Percentiles rank a stretch among this genome's conserved stretches.
Conservation (phyloP, 495 filamentous ascomycete genomes). For the Trichoderma parareesei region DNA sequence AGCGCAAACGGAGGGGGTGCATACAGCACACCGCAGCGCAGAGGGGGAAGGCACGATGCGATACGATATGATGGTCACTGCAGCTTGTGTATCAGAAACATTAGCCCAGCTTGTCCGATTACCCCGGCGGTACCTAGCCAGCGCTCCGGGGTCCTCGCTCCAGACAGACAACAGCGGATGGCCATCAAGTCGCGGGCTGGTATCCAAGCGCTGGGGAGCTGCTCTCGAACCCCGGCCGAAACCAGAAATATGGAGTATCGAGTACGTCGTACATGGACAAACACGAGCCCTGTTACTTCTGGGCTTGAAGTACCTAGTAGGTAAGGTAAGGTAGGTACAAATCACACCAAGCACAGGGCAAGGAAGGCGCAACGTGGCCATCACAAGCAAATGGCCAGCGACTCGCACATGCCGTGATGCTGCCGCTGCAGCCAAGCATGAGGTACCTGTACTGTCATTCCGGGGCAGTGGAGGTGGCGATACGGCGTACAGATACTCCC, state of each 20-base stretch:
- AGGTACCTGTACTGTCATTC: no score
- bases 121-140: not conserved
- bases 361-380: not conserved
- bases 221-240: not conserved
- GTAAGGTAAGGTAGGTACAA: no score
- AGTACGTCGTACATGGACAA: not conserved
- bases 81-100: constrained; percentile 9
- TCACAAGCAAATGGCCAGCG: not conserved
- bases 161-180: not conserved
- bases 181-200: not conserved
- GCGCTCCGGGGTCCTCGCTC: not conserved
- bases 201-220: not conserved
- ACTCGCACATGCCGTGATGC: not conserved
- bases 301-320: not conserved
- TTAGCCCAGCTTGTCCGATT: not conserved
- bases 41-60: constrained; percentile 6
- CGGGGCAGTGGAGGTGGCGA: no score
- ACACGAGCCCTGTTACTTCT: not conserved
- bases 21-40: not conserved
- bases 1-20: not conserved
- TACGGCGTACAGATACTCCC: no score
- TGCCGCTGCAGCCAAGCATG: not conserved
- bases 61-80: constrained; percentile 9
- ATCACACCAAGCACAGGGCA: not conserved
- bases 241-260: not conserved